A percentile compares a stretch with the other conserved stretches of the same genome.
phyloP scores from a whole-genome alignment of 306 rosid species.

The Cyamopsis tetragonoloba region DNA sequence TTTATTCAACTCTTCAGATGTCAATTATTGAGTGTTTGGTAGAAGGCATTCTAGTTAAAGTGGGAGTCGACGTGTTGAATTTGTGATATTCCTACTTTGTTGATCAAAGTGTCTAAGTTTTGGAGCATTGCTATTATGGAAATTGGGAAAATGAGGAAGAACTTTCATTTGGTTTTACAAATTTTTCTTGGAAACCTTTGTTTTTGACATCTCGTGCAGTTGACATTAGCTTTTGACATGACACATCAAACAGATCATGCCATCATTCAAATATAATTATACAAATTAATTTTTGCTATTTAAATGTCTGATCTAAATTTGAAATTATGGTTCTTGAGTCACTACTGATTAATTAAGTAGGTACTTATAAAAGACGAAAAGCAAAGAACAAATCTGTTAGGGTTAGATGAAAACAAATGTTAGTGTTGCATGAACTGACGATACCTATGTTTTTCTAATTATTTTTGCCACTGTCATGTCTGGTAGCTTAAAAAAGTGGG shows the following conservation, averaged over 20 bases:
- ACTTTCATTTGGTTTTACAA: not conserved
- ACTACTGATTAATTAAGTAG: not conserved
- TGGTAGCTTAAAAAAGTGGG: not conserved
- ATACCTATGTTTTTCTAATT: not conserved
- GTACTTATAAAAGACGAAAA: not conserved
- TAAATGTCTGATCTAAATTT: not conserved
- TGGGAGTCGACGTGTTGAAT: not conserved
- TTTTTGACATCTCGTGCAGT: not conserved
- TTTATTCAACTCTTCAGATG: not conserved
- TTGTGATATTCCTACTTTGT: slow-evolving; percentile 2
- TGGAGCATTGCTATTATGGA: not conserved
- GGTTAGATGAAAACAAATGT: not conserved
- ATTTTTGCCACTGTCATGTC: not conserved
- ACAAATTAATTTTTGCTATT: not conserved
- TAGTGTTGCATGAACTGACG: not conserved
- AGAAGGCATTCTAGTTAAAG: not conserved
- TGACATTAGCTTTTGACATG: not conserved
- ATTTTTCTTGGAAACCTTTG: not conserved
- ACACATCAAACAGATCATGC: not conserved
- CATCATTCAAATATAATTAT: not conserved
- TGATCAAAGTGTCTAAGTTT: not conserved
- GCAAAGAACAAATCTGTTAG: not conserved
- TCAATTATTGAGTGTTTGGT: not conserved
- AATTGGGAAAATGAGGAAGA: not conserved
- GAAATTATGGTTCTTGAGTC: not conserved